Conservation (phyloP, 345 rosid genomes). For the Euphorbia peplus region DNA sequence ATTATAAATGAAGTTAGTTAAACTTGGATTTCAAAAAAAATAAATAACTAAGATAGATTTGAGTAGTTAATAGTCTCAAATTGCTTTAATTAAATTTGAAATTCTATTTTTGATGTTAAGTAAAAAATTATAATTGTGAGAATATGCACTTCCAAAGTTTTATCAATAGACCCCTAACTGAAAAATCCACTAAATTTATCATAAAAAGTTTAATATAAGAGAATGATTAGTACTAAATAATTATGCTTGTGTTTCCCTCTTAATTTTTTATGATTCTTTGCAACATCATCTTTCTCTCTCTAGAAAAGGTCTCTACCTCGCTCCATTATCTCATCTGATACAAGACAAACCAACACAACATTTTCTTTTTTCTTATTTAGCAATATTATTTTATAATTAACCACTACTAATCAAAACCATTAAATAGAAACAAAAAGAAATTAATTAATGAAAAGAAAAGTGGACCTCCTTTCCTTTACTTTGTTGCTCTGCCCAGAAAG, state of each 20-base stretch:
- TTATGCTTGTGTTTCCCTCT: neutral
- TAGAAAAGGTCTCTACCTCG: conserved; percentile 25
- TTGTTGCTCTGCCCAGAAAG: conserved; percentile 41
- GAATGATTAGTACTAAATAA: neutral
- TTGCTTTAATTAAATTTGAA: no score
- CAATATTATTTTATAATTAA: neutral
- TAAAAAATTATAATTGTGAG: neutral
- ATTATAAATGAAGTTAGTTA: no score
- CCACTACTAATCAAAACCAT: neutral
- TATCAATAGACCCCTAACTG: no score
- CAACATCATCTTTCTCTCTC: conserved; percentile 14
- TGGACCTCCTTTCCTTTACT: neutral
- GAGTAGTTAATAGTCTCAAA: no score
- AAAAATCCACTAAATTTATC: no score
- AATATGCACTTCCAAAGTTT: no score
- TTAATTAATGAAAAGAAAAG: neutral
- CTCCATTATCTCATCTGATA: conserved; percentile 27
- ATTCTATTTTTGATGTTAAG: no score
- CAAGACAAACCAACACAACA: conserved; percentile 22
- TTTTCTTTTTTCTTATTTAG: neutral
- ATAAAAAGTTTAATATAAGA: no score
- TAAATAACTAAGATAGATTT: neutral
- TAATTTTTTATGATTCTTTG: neutral
- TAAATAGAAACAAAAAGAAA: neutral
- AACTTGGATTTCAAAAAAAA: no score